Percentiles rank a stretch among this genome's conserved stretches.
These are phyloP conservation scores for Conoideocrella luteorostrata DNA, from an alignment of 2,329 filamentous ascomycete genomes.

Conservation along the genomic window DNA sequence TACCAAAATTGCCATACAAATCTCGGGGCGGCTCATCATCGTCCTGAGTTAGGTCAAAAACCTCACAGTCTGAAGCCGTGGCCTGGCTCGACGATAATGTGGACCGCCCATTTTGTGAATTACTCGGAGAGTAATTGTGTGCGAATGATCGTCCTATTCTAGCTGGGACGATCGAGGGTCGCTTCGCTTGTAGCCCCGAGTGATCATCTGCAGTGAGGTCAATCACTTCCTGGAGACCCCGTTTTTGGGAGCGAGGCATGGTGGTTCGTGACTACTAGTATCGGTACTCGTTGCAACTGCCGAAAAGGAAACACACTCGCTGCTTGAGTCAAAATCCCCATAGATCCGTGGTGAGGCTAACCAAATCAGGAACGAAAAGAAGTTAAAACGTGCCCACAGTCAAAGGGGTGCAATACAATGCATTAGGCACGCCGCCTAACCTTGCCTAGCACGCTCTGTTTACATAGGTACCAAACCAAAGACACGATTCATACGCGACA, in stretches of 20 bases:
- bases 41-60: slow-evolving; percentile 37
- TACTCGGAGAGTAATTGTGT: slow-evolving; percentile 7
- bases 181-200: slow-evolving; percentile 18
- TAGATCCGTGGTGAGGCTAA: no score
- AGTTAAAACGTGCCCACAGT: no score
- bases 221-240: slow-evolving; percentile 26
- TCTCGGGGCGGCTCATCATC: slow-evolving; percentile 35
- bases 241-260: slow-evolving; percentile 24
- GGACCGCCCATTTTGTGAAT: slow-evolving; percentile 7
- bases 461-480: not conserved
- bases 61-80: slow-evolving; percentile 28
- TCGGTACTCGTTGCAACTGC: not conserved
- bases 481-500: not conserved
- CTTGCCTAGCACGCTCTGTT: not conserved
- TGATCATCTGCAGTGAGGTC: slow-evolving; percentile 35
- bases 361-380: no score
- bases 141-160: slow-evolving; percentile 15
- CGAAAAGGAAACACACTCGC: not conserved
- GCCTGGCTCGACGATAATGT: slow-evolving; percentile 7
- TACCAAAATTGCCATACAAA: slow-evolving; percentile 41
- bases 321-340: no score
- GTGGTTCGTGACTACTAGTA: not conserved
- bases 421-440: not conserved
- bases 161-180: slow-evolving; percentile 15
- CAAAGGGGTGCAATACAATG: no score